Evolutionary conservation across 805 yeast species (phyloP), one percentile per base, ranked within the genome.

Genomic region (Teunomyces pallodes): DNA sequence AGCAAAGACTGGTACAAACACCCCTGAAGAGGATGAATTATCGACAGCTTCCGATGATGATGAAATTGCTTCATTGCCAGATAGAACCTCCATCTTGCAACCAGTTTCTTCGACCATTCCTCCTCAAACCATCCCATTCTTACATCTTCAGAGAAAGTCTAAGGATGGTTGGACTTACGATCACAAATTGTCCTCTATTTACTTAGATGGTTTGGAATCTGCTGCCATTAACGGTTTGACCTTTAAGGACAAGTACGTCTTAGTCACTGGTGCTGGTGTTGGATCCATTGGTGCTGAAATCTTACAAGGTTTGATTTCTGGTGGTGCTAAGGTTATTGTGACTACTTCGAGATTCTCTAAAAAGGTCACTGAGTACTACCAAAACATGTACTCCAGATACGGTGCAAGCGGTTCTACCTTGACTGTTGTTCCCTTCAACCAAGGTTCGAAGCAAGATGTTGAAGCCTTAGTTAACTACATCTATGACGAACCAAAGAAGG

Each of bases 261-360:
- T 94, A 62, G 78, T 94, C 56, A 94, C 99, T 43, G 99, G 99
- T 79, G 98, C 98, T 45, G 99, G 99, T 78, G 91, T 89, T 43
- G 99, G 98, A 47, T 94, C 99, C 45, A 94, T 94, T 64, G 99
- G 98, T 75, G 97, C 97, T 52, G 97, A 94, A 72, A 82, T 94
- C 58, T 79, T 94, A 66, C 95, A 89, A 75, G 99, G 99, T 56
- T 78, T 94, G 65, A 77, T 94, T 48, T 84, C 92, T 64, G 99
- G 99, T 74, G 99, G 99, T 78, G 98, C 99, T 42, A 89, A 87
- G 70, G 97, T 91, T 59, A 77, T 94, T 65, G 96, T 92, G 48
- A 94, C 99, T 42, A 94, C 99, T 46, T 90, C 97, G 26, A 82
- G 97, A 70, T 94, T 87, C 81, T 87, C 96, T 54, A 88, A 89